Evolutionary conservation across 176 grass and related monocot genomes (phyloP).

Genomic region (Oryza punctata): DNA sequence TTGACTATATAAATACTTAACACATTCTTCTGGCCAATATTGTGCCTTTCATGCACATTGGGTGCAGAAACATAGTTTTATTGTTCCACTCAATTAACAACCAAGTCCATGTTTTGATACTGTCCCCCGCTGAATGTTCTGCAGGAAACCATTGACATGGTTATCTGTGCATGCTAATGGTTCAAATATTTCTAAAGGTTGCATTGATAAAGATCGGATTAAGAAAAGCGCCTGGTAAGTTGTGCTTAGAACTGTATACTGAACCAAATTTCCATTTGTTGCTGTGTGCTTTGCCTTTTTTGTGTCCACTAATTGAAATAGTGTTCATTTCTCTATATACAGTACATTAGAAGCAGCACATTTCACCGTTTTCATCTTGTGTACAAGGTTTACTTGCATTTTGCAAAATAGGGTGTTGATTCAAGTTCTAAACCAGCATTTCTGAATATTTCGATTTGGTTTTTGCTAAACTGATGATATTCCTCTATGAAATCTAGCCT

Average conservation of each 20-base stretch:
- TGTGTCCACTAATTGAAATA: background rate
- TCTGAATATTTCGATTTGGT: background rate
- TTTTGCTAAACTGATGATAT: background rate
- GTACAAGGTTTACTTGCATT: background rate
- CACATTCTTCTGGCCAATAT: background rate
- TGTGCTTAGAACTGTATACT: constrained; percentile 1
- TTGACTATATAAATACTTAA: background rate
- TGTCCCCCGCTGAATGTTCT: constrained; percentile 18
- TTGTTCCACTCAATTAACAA: background rate
- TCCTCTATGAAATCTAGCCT: constrained; percentile 14
- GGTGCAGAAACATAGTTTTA: constrained; percentile 4
- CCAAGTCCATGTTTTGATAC: constrained; percentile 1
- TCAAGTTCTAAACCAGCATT: background rate
- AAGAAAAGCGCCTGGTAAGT: constrained; percentile 80
- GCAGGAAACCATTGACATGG: constrained; percentile 83
- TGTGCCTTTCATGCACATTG: background rate
- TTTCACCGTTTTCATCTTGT: background rate
- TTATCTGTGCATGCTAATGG: constrained; percentile 89
- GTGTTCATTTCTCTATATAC: background rate
- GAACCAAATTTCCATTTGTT: background rate
- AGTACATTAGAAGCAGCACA: background rate
- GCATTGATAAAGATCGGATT: constrained; percentile 59
- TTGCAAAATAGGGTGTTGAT: background rate
- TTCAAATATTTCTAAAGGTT: constrained; percentile 49
- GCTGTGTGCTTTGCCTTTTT: background rate